These are phyloP conservation scores for Podospora tetraspora DNA, from an alignment of 495 filamentous ascomycete species.

Conservation along the genomic window DNA sequence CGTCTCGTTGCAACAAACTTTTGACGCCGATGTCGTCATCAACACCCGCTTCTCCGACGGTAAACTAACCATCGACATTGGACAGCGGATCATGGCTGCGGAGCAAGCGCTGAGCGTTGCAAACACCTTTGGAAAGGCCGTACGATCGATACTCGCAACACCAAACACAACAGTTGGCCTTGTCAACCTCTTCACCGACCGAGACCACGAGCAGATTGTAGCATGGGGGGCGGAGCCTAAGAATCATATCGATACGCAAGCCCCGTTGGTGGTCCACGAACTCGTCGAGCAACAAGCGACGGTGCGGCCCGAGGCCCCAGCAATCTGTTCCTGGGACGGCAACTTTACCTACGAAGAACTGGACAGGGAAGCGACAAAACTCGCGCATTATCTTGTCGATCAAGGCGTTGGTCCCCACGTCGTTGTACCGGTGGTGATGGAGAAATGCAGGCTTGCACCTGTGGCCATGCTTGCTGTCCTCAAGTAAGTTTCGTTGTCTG, in stretches of 20 bases:
- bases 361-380: conserved; percentile 32
- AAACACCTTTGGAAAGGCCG: conserved; percentile 39
- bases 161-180: conserved; percentile 33
- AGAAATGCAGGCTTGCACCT: conserved; percentile 41
- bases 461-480: conserved; percentile 45
- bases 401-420: conserved; percentile 38
- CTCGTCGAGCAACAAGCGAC: conserved; percentile 32
- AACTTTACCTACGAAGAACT: conserved; percentile 38
- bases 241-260: conserved; percentile 15
- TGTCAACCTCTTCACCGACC: conserved; percentile 40
- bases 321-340: conserved; percentile 44
- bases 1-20: conserved; percentile 40
- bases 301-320: conserved; percentile 35
- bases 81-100: conserved; percentile 37
- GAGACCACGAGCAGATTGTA: conserved; percentile 42
- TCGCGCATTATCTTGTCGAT: conserved; percentile 40
- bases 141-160: conserved; percentile 36
- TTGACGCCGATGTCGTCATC: conserved; percentile 39
- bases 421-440: conserved; percentile 43
- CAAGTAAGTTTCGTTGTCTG: conserved; percentile 30
- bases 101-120: conserved; percentile 39
- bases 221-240: conserved; percentile 32
- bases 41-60: conserved; percentile 36
- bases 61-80: conserved; percentile 38
- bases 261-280: conserved; percentile 31